A percentile compares a stretch with the other conserved stretches of the same genome.
Evolutionary conservation across 345 rosid species (phyloP).

Genomic region (Clarkia xantiana): DNA sequence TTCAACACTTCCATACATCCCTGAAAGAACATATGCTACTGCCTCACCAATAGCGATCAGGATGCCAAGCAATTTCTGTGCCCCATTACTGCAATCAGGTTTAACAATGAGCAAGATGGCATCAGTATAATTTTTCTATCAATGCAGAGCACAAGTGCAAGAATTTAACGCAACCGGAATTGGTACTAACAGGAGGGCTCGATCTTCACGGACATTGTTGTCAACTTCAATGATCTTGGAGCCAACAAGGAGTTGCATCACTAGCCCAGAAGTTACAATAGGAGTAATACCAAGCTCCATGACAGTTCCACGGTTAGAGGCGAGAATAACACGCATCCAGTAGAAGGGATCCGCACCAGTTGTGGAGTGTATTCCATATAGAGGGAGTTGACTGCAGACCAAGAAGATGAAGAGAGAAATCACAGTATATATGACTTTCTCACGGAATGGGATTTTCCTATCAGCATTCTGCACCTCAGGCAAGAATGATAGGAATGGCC

Average conservation of each 20-base stretch:
- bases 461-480: conserved; percentile 22
- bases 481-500: conserved; percentile 19
- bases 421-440: conserved; percentile 19
- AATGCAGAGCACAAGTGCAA: no score
- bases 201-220: conserved; percentile 19
- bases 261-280: conserved; percentile 19
- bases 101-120: no score
- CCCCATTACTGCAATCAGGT: conserved; percentile 2
- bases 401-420: conserved; percentile 17
- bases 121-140: no score
- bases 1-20: conserved; percentile 5
- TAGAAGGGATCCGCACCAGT: conserved; percentile 22
- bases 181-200: conserved; percentile 16
- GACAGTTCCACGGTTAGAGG: conserved; percentile 21
- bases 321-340: conserved; percentile 23
- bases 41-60: conserved; percentile 6
- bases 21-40: conserved; percentile 4
- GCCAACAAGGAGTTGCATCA: conserved; percentile 18
- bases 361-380: conserved; percentile 20
- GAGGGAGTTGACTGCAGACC: conserved; percentile 19
- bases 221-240: conserved; percentile 22
- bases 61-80: conserved; percentile 4
- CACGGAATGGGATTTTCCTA: conserved; percentile 15
- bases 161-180: background rate
- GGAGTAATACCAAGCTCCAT: conserved; percentile 27